Conservation (phyloP, 1,284 basidiomycete species). For the Cryptococcus maquisensis region DNA sequence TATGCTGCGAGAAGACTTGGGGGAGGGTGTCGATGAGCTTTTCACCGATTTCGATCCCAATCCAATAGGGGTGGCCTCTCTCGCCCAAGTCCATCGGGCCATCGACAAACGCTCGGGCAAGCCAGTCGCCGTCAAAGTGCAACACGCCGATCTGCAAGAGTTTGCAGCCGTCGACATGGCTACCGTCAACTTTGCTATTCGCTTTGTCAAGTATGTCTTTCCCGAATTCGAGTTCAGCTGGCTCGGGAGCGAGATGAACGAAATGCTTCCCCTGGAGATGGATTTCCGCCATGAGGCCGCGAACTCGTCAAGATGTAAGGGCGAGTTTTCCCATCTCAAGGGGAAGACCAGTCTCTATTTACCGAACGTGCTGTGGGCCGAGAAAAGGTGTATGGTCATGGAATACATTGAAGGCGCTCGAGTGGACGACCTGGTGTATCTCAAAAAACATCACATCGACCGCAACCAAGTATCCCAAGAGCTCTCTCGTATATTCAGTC, state of each 20-base stretch:
- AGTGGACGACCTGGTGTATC: slow-evolving; percentile 82
- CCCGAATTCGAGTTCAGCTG: slow-evolving; percentile 77
- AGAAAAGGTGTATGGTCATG: slow-evolving; percentile 87
- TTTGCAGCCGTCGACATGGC: slow-evolving; percentile 79
- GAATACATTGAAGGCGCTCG: slow-evolving; percentile 82
- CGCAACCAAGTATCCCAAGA: slow-evolving; percentile 90
- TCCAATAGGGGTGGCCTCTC: slow-evolving; percentile 89
- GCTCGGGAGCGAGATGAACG: slow-evolving; percentile 88
- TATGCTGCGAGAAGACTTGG: slow-evolving; percentile 43
- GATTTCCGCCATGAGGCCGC: slow-evolving; percentile 70
- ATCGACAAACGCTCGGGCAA: slow-evolving; percentile 65
- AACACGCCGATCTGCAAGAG: slow-evolving; percentile 91
- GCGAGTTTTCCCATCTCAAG: slow-evolving; percentile 64
- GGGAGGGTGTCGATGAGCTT: slow-evolving; percentile 41
- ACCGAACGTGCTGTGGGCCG: slow-evolving; percentile 77
- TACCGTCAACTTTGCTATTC: slow-evolving; percentile 53
- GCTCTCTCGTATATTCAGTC: slow-evolving; percentile 72
- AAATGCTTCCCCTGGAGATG: slow-evolving; percentile 92
- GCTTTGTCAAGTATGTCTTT: slow-evolving; percentile 79
- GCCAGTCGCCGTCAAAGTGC: slow-evolving; percentile 90
- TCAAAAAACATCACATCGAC: slow-evolving; percentile 81
- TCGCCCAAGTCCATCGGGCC: slow-evolving; percentile 93
- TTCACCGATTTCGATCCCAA: slow-evolving; percentile 76
- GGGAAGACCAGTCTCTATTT: slow-evolving; percentile 81
- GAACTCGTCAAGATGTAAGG: slow-evolving; percentile 68